These are phyloP conservation scores for Russula virescens DNA, from an alignment of 768 basidiomycete genomes.

Conservation along the genomic window DNA sequence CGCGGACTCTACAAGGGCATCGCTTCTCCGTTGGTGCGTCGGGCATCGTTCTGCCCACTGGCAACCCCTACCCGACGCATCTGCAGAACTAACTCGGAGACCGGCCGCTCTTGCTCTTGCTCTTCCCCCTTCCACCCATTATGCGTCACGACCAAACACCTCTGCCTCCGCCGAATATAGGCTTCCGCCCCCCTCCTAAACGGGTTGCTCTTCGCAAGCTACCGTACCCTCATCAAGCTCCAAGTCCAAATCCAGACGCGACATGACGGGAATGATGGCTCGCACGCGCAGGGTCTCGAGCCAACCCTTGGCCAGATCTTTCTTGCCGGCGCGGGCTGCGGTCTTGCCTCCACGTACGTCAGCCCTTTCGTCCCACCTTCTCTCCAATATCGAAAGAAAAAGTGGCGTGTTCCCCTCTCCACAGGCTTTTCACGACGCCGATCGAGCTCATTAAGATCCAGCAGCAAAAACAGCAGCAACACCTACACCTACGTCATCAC, in stretches of 20 bases:
- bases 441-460: constrained; percentile 87
- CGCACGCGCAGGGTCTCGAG: constrained; percentile 32
- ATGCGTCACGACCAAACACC: not conserved
- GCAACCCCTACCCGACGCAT: no score
- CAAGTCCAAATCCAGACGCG: constrained; percentile 40
- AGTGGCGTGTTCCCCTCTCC: no score
- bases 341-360: constrained; percentile 72
- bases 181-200: constrained; percentile 71
- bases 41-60: not conserved
- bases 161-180: constrained; percentile 32
- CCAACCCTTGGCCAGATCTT: constrained; percentile 65
- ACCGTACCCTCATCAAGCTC: constrained; percentile 68
- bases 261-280: constrained; percentile 26
- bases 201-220: constrained; percentile 80
- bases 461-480: constrained; percentile 52
- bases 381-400: not conserved
- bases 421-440: constrained; percentile 70
- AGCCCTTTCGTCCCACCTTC: no score
- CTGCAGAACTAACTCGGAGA: no score
- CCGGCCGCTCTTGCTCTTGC: no score
- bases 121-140: no score
- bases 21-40: constrained; percentile 68
- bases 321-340: constrained; percentile 75
- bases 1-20: constrained; percentile 71
- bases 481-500: not conserved